These are phyloP conservation scores for Tuber umbilicatum DNA, from an alignment of 495 filamentous ascomycete species.

Conservation along the genomic window DNA sequence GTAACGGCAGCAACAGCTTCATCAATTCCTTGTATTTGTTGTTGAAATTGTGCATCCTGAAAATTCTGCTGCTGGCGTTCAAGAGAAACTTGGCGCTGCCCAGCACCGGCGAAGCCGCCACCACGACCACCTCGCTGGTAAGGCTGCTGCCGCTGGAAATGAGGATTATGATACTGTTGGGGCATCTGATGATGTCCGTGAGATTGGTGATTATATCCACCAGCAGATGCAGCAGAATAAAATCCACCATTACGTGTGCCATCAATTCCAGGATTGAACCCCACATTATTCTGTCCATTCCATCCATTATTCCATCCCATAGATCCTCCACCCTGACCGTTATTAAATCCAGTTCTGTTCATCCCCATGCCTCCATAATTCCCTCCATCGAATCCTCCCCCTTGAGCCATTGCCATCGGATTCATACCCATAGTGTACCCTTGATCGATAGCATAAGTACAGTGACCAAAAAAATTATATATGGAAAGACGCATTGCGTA, in stretches of 20 bases:
- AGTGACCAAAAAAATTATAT: not conserved
- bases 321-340: slow-evolving; percentile 59
- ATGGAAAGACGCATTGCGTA: slow-evolving; percentile 47
- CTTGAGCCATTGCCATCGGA: slow-evolving; percentile 77
- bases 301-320: slow-evolving; percentile 57
- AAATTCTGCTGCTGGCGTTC: slow-evolving; percentile 38
- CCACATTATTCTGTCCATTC: slow-evolving; percentile 58
- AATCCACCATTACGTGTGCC: slow-evolving; percentile 43
- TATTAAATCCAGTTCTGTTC: slow-evolving; percentile 65
- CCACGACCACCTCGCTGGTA: slow-evolving; percentile 38
- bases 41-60: slow-evolving; percentile 36
- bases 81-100: slow-evolving; percentile 34
- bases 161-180: slow-evolving; percentile 43
- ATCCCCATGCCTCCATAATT: slow-evolving; percentile 71
- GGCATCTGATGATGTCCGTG: slow-evolving; percentile 43
- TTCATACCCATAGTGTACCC: slow-evolving; percentile 54
- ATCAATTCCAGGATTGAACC: slow-evolving; percentile 67
- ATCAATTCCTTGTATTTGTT: slow-evolving; percentile 42
- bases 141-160: slow-evolving; percentile 43
- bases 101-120: slow-evolving; percentile 34
- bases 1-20: slow-evolving; percentile 39
- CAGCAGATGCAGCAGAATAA: slow-evolving; percentile 43
- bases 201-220: slow-evolving; percentile 44
- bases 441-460: slow-evolving; percentile 21
- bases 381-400: slow-evolving; percentile 65